Conservation (phyloP, 768 basidiomycete genomes). For the Lactarius pseudohatsudake region DNA sequence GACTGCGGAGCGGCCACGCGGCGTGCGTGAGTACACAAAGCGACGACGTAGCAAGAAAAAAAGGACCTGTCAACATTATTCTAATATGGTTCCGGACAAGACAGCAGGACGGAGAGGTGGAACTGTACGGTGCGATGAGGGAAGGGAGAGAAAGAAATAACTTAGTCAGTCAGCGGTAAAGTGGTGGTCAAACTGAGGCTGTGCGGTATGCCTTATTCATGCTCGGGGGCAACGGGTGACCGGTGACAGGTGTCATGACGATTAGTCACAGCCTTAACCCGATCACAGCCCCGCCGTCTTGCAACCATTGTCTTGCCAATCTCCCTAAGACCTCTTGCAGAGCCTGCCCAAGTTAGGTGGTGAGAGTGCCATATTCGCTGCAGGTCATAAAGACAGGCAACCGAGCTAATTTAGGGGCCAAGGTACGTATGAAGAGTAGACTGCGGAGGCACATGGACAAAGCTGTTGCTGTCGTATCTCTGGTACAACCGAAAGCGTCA, state of each 20-base stretch:
- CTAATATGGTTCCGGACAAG: too few relatives aligned
- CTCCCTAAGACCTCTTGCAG: neutral
- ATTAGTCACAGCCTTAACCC: neutral
- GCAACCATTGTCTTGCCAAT: neutral
- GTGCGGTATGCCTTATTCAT: too few relatives aligned
- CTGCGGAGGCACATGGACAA: neutral
- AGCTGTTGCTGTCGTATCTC: neutral
- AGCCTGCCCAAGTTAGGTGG: too few relatives aligned
- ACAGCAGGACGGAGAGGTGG: neutral
- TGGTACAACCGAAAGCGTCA: neutral
- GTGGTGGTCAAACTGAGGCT: neutral
- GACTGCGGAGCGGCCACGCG: neutral
- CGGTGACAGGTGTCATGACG: neutral
- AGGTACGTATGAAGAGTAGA: neutral
- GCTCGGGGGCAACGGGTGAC: too few relatives aligned
- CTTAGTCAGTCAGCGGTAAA: neutral
- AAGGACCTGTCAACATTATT: neutral
- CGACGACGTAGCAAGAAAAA: too few relatives aligned
- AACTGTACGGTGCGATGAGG: neutral
- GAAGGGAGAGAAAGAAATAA: neutral
- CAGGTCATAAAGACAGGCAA: neutral
- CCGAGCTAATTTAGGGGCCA: neutral
- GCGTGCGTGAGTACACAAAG: neutral
- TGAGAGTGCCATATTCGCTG: neutral
- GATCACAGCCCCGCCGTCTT: neutral